Evolutionary conservation across 352 stramenopile genomes (phyloP), one percentile per base, ranked within the genome.

Genomic region (Thraustotheca clavata): DNA sequence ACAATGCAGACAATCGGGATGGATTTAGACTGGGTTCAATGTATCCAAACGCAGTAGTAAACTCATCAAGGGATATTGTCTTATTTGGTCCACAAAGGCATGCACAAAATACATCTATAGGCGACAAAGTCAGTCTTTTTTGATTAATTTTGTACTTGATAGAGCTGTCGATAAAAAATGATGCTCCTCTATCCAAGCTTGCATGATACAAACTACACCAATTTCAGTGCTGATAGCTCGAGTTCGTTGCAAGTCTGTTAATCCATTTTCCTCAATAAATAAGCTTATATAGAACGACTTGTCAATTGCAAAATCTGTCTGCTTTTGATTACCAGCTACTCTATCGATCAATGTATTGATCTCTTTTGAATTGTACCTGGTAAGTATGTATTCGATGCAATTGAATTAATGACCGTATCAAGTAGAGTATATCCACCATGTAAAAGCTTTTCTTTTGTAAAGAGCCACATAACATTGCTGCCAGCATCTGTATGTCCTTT

Each of bases 181-280:
- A 32, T 65, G 57, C 38, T 65, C 57, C 4, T 43, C 35, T 7
- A 65, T 34, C 57, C 57, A 65, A 18, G 38, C 57, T 26, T 65
- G 57, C 57, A 65, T 65, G 38, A 65, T 43, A 16, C 46, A 27
- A 6, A 65, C 9, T 8, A 65, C 31, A 0, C 35, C 57, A 3
- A 46, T 27, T n/a, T 65, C 36, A n/a, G 57, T 49, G 29, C 41
- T 43, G 35, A 65, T 18, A 0, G 57, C 57, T 18, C 14, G 57
- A 29, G 57, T 18, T 9, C n/a, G n/a, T n/a, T 54, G 24, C 22
- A 65, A n/a, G n/a, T 54, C 57, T 29, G 35, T n/a, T 11, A 24
- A n/a, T 11, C 57, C 57, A n/a, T 65, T 46, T 29, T 26, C 38
- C 22, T 65, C 57, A 18, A 49, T n/a, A 27, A 55, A 35, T 32